Evolutionary conservation across 148 eudicot genomes (phyloP), one percentile per base, ranked within the genome.

Genomic region (Nepenthes mirabilis): DNA sequence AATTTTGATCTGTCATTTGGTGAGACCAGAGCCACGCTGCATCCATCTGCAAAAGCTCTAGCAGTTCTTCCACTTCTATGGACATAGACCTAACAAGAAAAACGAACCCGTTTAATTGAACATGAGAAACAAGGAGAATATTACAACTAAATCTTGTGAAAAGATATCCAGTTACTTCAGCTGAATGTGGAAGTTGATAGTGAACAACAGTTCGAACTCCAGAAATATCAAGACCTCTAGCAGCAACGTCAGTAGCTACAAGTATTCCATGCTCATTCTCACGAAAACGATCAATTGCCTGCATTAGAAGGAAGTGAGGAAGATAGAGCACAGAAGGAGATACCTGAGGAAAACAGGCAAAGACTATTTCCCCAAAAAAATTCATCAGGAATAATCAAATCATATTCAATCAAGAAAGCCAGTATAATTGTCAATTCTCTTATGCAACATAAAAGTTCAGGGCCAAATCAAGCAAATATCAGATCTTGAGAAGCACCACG

Each of bases 51-150:
- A 64, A 55, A 74, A 59, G 90, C 98, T 70, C 96, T 81, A 55
- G 98, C 98, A 64, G 98, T 91, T 77, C 98, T 74, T 58, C 98
- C 98, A 75, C 98, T 81, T 83, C 98, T 77, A 78, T 91, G 98
- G 63, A 91, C 96, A 74, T 91, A 91, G 55, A 85, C 94, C 98
- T 91, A 64, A 61, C 58, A 60, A 35, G 23, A 11, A 63, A 67
- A 59, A 59, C 36, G 51, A 60, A 49, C 56, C 37, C 34, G 6
- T 2, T 53, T 3, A 37, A 52, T 32, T n/a, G 37, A 11, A 36
- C 11, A 45, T 11, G 10, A 33, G 6, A 11, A 14, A 60, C 47
- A 55, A 58, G 12, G 40, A 62, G 11, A 14, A 13, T 33, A 14
- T 56, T 8, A 54, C 3, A 5, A 49, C n/a, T 5, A 12, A 49